Conservation (phyloP, 2,329 filamentous ascomycete species). For the Hypoxylon sp. region DNA sequence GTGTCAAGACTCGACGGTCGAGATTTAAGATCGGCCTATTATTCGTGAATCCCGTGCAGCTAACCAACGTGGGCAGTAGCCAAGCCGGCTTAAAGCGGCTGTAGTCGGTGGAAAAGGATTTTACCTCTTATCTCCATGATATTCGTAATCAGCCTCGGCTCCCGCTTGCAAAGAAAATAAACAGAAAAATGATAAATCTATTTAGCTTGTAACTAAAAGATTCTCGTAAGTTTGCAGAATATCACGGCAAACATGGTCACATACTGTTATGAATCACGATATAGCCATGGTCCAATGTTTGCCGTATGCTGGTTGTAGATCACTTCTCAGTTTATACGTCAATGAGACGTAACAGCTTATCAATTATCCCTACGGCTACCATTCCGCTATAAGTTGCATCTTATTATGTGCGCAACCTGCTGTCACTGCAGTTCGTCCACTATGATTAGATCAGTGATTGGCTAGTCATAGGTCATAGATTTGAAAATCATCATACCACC, state of each 20-base stretch:
- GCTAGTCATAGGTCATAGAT: constrained; percentile 3
- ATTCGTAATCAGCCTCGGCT: constrained; percentile 31
- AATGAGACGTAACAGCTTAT: constrained; percentile 21
- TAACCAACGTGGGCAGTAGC: not conserved
- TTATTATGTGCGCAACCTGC: constrained; percentile 11
- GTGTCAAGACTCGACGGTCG: constrained; percentile 13
- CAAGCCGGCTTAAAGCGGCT: constrained; percentile 36
- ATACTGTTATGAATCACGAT: not conserved
- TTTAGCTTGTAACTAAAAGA: not conserved
- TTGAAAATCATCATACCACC: constrained; percentile 1
- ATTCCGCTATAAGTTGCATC: not conserved
- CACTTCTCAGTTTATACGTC: constrained; percentile 17
- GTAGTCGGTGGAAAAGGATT: constrained; percentile 21
- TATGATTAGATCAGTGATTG: not conserved
- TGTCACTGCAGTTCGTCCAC: constrained; percentile 7
- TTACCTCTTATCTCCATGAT: constrained; percentile 34
- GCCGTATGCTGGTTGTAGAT: constrained; percentile 1
- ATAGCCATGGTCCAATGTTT: not conserved
- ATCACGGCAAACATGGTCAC: not conserved
- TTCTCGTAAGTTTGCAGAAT: not conserved
- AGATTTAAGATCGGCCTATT: constrained; percentile 35
- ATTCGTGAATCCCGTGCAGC: constrained; percentile 10
- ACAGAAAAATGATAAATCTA: constrained; percentile 6
- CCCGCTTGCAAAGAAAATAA: not conserved
- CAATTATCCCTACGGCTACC: not conserved